Conservation (phyloP, 2,329 filamentous ascomycete species). For the Verticillium zaregamsianum region DNA sequence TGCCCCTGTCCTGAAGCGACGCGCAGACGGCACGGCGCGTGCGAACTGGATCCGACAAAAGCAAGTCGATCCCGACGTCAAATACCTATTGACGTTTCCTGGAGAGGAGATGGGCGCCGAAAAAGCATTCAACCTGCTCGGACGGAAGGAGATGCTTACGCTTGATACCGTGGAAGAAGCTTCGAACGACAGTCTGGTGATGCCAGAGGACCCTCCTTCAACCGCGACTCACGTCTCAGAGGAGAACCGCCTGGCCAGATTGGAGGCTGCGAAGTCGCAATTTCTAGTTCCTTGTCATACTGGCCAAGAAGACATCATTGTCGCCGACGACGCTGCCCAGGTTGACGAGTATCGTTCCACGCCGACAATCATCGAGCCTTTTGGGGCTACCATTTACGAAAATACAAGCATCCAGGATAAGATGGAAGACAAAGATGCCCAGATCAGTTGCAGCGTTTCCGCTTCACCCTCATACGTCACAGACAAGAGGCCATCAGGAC, state of each 20-base stretch:
- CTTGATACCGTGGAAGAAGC: background rate
- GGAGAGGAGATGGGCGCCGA: background rate
- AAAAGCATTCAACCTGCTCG: background rate
- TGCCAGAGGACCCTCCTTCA: constrained; percentile 2
- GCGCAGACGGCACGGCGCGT: background rate
- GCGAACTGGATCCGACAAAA: constrained; percentile 1
- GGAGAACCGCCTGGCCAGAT: constrained; percentile 3
- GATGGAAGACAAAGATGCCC: background rate
- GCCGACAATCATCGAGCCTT: background rate
- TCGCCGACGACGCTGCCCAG: background rate
- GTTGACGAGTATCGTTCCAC: too few relatives aligned
- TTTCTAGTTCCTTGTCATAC: background rate
- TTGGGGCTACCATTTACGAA: background rate
- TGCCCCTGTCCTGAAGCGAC: background rate
- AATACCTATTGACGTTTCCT: constrained; percentile 1
- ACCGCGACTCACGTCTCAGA: constrained; percentile 9
- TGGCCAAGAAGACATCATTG: background rate
- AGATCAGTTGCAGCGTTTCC: background rate
- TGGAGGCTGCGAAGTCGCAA: background rate
- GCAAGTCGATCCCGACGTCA: constrained; percentile 2
- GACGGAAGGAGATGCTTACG: background rate
- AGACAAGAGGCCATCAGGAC: background rate
- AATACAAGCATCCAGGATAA: background rate
- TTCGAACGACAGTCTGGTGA: background rate
- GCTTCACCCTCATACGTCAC: background rate